Evolutionary conservation across 2,329 filamentous ascomycete species (phyloP).

Genomic region (Geosmithia flava): DNA sequence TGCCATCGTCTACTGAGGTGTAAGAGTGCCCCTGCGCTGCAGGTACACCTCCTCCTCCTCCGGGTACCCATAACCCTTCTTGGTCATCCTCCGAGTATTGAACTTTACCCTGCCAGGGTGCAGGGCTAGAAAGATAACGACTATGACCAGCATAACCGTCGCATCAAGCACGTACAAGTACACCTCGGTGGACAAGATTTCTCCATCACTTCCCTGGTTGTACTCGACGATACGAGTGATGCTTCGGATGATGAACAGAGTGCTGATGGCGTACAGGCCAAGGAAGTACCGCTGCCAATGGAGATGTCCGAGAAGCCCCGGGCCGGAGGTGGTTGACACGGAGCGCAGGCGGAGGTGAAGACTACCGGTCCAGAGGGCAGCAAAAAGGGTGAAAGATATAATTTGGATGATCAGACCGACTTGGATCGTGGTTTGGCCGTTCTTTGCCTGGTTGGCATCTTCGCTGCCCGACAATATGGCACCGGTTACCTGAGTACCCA

Average conservation of each 20-base stretch:
- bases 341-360: slow-evolving; percentile 27
- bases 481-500: slow-evolving; percentile 26
- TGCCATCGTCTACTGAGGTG: too few species aligned
- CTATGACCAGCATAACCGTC: slow-evolving; percentile 11
- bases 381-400: slow-evolving; percentile 34
- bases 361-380: slow-evolving; percentile 20
- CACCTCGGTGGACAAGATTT: slow-evolving; percentile 29
- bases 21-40: too few species aligned
- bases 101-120: slow-evolving; percentile 4
- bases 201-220: slow-evolving; percentile 25
- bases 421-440: slow-evolving; percentile 9
- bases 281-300: slow-evolving; percentile 15
- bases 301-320: not conserved
- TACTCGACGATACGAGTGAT: slow-evolving; percentile 37
- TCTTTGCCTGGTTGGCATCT: slow-evolving; percentile 3
- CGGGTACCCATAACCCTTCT: too few species aligned
- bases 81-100: too few species aligned
- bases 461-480: slow-evolving; percentile 11
- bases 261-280: slow-evolving; percentile 27
- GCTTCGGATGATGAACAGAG: slow-evolving; percentile 33
- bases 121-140: slow-evolving; percentile 5
- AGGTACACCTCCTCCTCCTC: too few species aligned
- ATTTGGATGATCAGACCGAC: slow-evolving; percentile 35
- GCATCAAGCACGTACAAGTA: slow-evolving; percentile 25
- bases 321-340: not conserved